These are phyloP conservation scores for Blastobotrys indianensis DNA, from an alignment of 1,139 yeast genomes.

Conservation along the genomic window DNA sequence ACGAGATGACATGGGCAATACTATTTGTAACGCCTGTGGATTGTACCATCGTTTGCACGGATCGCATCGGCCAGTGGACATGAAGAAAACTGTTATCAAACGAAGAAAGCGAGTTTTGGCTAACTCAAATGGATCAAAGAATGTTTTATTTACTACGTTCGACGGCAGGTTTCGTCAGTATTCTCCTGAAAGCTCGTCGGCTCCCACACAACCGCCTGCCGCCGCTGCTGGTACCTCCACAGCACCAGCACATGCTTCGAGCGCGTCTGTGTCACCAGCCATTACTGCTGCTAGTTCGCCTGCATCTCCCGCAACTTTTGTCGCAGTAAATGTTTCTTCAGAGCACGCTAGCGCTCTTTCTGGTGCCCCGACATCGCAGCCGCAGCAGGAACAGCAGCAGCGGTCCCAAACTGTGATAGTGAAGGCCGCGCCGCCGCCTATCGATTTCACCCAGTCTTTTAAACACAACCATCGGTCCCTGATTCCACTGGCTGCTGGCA, in stretches of 20 bases:
- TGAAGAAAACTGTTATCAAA: slow-evolving; percentile 69
- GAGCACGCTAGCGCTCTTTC: not conserved
- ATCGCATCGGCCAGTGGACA: slow-evolving; percentile 66
- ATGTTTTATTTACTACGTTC: slow-evolving; percentile 10
- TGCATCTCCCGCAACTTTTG: slow-evolving; percentile 1
- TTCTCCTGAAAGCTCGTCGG: slow-evolving; percentile 2
- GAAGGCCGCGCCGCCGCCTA: slow-evolving; percentile 26
- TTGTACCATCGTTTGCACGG: slow-evolving; percentile 74
- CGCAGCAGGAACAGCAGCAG: not conserved
- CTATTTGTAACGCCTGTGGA: slow-evolving; percentile 88
- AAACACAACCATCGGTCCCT: slow-evolving; percentile 9
- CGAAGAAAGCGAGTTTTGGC: slow-evolving; percentile 51
- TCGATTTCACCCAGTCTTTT: slow-evolving; percentile 32
- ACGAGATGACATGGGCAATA: slow-evolving; percentile 71
- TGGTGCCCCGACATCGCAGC: not conserved
- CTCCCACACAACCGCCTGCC: not conserved
- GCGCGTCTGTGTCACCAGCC: not conserved
- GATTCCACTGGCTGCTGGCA: slow-evolving; percentile 4
- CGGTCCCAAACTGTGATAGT: not conserved
- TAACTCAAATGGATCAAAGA: slow-evolving; percentile 5
- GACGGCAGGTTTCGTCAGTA: slow-evolving; percentile 1
- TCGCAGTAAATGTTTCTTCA: slow-evolving; percentile 3
- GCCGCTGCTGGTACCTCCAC: not conserved
- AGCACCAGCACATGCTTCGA: slow-evolving; percentile 6
- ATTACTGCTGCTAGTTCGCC: not conserved